phyloP scores from a whole-genome alignment of 108 stramenopile genomes.

The Chaetoceros tenuissimus region DNA sequence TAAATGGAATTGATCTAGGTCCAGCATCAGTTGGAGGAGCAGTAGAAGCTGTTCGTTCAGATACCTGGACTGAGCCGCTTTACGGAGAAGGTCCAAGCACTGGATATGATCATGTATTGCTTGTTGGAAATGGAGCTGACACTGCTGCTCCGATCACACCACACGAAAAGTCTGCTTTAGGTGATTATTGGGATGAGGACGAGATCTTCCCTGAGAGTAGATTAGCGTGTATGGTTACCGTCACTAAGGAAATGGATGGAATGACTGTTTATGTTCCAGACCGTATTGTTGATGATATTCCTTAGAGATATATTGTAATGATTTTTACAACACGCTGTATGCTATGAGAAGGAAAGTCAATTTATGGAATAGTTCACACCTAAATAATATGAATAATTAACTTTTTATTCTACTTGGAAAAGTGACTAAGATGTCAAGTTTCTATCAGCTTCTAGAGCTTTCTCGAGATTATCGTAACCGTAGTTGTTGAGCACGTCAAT shows the following conservation, averaged over 20 bases:
- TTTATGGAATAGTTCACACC: too few species aligned
- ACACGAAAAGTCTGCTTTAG: constrained; percentile 48
- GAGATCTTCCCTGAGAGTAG: constrained; percentile 73
- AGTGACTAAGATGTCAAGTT: too few species aligned
- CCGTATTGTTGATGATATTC: constrained; percentile 73
- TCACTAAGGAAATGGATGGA: constrained; percentile 82
- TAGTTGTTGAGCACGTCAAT: constrained; percentile 14
- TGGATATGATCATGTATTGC: constrained; percentile 81
- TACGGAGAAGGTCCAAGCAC: constrained; percentile 79
- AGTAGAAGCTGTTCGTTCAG: constrained; percentile 39
- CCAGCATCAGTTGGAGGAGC: constrained; percentile 45
- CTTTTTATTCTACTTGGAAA: too few species aligned
- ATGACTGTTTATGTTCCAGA: constrained; percentile 88
- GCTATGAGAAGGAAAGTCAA: too few species aligned
- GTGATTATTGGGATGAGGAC: constrained; percentile 83
- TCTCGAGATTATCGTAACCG: not conserved
- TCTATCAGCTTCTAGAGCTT: too few species aligned
- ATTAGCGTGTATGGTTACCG: constrained; percentile 53
- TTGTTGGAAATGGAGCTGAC: constrained; percentile 53
- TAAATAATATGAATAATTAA: too few species aligned
- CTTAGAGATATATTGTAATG: constrained; percentile 27
- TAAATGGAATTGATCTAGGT: constrained; percentile 79
- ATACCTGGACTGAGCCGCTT: constrained; percentile 74
- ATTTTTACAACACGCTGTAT: too few species aligned
- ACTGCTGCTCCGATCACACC: constrained; percentile 40